These are phyloP conservation scores for Apium graveolens DNA, from an alignment of 129 eudicot genomes.

Conservation along the genomic window DNA sequence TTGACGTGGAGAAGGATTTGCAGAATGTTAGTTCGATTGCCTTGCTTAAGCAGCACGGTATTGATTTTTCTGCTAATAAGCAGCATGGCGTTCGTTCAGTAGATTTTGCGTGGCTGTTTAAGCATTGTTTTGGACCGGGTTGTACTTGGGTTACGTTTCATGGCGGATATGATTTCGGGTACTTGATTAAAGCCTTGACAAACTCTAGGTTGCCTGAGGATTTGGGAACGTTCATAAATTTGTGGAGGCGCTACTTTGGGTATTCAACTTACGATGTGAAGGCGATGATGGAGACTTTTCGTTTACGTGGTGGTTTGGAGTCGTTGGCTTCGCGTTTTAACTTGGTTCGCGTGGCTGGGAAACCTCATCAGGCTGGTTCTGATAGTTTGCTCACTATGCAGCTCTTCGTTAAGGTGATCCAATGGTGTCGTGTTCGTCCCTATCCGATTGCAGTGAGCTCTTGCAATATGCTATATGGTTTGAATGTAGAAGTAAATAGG, in stretches of 20 bases:
- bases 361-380: slow-evolving; percentile 21
- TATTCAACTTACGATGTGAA: slow-evolving; percentile 11
- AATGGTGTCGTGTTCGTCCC: background rate
- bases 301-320: slow-evolving; percentile 19
- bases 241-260: slow-evolving; percentile 1
- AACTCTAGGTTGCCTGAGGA: slow-evolving; percentile 1
- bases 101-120: background rate
- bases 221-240: background rate
- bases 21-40: slow-evolving; percentile 13
- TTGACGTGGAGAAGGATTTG: slow-evolving; percentile 5
- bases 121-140: background rate
- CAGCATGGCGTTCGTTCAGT: background rate
- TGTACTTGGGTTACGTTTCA: slow-evolving; percentile 28
- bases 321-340: background rate
- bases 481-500: background rate
- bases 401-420: background rate
- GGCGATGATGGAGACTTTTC: background rate
- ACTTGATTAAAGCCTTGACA: slow-evolving; percentile 15
- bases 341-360: slow-evolving; percentile 8
- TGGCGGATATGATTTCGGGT: slow-evolving; percentile 21
- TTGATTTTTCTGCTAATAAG: slow-evolving; percentile 17
- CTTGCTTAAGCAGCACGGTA: slow-evolving; percentile 19
- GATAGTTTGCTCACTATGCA: slow-evolving; percentile 16
- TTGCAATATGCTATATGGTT: background rate
- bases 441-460: background rate